Evolutionary conservation across 805 yeast genomes (phyloP).

Genomic region (Tetrapisispora arboricola): DNA sequence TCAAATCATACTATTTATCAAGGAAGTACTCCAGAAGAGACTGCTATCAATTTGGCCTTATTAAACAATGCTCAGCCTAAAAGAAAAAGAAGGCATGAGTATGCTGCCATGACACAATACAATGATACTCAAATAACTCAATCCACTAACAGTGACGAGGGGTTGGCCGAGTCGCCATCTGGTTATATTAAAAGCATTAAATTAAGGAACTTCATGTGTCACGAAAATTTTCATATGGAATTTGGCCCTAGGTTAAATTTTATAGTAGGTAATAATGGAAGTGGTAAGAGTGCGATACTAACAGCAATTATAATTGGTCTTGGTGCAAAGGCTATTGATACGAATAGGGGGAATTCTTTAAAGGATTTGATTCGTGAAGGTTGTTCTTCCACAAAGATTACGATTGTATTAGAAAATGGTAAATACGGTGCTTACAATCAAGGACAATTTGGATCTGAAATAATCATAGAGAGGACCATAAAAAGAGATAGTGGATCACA

Average conservation of each 20-base stretch:
- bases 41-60: neutral
- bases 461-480: slow-evolving; percentile 60
- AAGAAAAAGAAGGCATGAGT: slow-evolving; percentile 16
- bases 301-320: slow-evolving; percentile 82
- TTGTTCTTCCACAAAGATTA: slow-evolving; percentile 52
- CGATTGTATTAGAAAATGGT: slow-evolving; percentile 52
- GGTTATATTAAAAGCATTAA: slow-evolving; percentile 61
- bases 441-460: slow-evolving; percentile 55
- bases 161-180: slow-evolving; percentile 25
- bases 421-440: slow-evolving; percentile 59
- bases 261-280: slow-evolving; percentile 83
- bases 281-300: slow-evolving; percentile 81
- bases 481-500: slow-evolving; percentile 40
- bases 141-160: neutral
- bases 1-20: neutral
- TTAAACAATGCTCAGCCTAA: slow-evolving; percentile 8
- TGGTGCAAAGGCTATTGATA: slow-evolving; percentile 80
- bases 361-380: slow-evolving; percentile 72
- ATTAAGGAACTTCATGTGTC: slow-evolving; percentile 81
- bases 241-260: slow-evolving; percentile 77
- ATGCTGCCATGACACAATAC: slow-evolving; percentile 24
- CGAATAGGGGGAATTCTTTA: slow-evolving; percentile 71
- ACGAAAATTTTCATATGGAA: slow-evolving; percentile 61
- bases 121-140: slow-evolving; percentile 4
- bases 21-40: slow-evolving; percentile 12